Evolutionary conservation across 495 filamentous ascomycete genomes (phyloP).

Genomic region (Glarea lozoyensis): DNA sequence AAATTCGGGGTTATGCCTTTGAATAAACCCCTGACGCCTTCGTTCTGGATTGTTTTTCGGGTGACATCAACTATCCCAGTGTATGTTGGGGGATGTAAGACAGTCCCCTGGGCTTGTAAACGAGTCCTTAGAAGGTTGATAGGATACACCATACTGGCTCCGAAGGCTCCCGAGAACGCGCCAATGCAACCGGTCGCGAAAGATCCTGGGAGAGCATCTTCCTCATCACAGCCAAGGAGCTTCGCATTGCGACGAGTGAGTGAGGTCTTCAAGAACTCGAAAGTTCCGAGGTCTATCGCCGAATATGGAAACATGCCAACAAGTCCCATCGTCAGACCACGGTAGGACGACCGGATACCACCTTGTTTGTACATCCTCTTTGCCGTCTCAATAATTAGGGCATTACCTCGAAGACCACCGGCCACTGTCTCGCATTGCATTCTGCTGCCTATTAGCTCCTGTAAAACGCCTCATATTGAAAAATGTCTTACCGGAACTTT

Average conservation of each 20-base stretch:
- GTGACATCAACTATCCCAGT: slow-evolving; percentile 81
- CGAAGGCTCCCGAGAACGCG: slow-evolving; percentile 82
- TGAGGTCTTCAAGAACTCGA: slow-evolving; percentile 78
- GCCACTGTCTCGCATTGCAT: slow-evolving; percentile 91
- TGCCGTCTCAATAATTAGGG: slow-evolving; percentile 71
- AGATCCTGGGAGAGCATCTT: slow-evolving; percentile 68
- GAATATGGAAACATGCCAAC: slow-evolving; percentile 97
- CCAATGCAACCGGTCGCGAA: slow-evolving; percentile 77
- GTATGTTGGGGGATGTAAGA: slow-evolving; percentile 85
- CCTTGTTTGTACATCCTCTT: slow-evolving; percentile 74
- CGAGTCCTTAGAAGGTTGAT: slow-evolving; percentile 90
- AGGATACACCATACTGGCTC: slow-evolving; percentile 90
- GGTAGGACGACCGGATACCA: slow-evolving; percentile 73
- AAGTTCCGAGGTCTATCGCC: slow-evolving; percentile 91
- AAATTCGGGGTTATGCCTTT: slow-evolving; percentile 94
- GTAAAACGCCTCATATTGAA: slow-evolving; percentile 3
- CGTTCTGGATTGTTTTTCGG: slow-evolving; percentile 67
- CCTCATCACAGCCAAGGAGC: slow-evolving; percentile 61
- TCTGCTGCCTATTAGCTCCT: slow-evolving; percentile 38
- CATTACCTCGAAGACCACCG: slow-evolving; percentile 76
- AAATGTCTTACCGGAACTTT: slow-evolving; percentile 54
- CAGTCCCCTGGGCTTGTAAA: slow-evolving; percentile 89
- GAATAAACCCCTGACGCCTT: slow-evolving; percentile 83
- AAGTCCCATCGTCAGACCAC: slow-evolving; percentile 85
- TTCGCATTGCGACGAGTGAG: slow-evolving; percentile 65